A percentile compares a stretch with the other conserved stretches of the same genome.
These are phyloP conservation scores for Boletus rex-veris DNA, from an alignment of 768 basidiomycete genomes.

Conservation along the genomic window DNA sequence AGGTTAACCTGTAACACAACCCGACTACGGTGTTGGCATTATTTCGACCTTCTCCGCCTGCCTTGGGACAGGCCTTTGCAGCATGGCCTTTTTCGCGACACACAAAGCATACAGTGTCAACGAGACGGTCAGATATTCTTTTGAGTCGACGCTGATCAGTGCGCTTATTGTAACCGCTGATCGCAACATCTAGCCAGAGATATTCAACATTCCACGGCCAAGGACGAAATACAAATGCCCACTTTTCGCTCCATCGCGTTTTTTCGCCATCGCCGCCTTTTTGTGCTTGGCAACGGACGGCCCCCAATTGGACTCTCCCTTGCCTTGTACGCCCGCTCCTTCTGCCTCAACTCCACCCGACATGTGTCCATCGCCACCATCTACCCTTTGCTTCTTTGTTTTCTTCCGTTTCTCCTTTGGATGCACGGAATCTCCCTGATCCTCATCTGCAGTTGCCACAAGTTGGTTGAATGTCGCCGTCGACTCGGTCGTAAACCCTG, in stretches of 20 bases:
- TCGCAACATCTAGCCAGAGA: conserved; percentile 25
- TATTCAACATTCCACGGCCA: conserved; percentile 6
- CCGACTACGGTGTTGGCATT: conserved; percentile 38
- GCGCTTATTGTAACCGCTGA: conserved; percentile 24
- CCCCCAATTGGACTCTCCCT: conserved; percentile 5
- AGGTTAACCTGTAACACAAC: conserved; percentile 64
- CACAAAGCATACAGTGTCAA: conserved; percentile 74
- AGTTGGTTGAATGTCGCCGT: conserved; percentile 5
- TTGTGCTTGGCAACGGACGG: conserved; percentile 13
- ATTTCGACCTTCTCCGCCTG: conserved; percentile 23
- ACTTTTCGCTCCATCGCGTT: conserved; percentile 28
- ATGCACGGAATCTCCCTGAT: conserved; percentile 21
- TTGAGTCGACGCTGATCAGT: conserved; percentile 63
- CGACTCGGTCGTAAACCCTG: conserved; percentile 41
- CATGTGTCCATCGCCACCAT: conserved; percentile 4
- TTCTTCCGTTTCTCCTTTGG: conserved; percentile 62
- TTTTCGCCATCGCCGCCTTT: conserved; percentile 30
- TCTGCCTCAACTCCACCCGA: conserved; percentile 12
- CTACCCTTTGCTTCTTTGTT: conserved; percentile 40
- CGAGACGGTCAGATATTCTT: conserved; percentile 55
- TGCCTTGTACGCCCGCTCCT: conserved; percentile 19
- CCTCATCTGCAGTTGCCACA: neutral
- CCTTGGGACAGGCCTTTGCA: conserved; percentile 74
- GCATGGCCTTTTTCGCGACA: conserved; percentile 83
- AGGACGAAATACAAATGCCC: neutral